Conservation (phyloP, 2,329 filamentous ascomycete genomes). For the Ceratocystis huliohia region DNA sequence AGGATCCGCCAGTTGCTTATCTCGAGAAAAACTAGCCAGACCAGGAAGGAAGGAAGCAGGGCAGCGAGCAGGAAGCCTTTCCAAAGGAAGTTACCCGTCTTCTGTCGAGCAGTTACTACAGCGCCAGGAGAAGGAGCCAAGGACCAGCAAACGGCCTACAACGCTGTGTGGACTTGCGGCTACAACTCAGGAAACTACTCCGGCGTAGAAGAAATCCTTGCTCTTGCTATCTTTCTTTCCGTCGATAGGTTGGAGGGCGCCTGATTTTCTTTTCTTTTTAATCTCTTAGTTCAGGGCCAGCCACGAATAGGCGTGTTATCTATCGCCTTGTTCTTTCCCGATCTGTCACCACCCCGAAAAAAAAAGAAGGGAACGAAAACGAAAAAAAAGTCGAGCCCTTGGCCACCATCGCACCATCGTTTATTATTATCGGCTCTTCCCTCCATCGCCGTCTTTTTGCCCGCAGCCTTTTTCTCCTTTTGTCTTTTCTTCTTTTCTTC, state of each 20-base stretch:
- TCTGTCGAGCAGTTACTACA: background rate
- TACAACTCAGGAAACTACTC: background rate
- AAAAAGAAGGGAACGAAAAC: background rate
- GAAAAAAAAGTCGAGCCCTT: background rate
- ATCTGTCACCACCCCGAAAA: background rate
- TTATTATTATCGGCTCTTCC: conserved; percentile 24
- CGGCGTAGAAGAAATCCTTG: conserved; percentile 2
- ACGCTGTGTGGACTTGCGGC: background rate
- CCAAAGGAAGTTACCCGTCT: background rate
- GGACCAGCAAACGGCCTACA: background rate
- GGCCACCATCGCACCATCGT: background rate
- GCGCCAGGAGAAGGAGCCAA: background rate
- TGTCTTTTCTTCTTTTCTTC: background rate
- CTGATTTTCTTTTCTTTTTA: background rate
- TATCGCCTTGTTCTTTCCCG: background rate
- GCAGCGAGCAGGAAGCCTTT: background rate
- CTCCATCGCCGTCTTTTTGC: background rate
- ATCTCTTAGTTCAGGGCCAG: background rate
- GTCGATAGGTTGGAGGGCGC: background rate
- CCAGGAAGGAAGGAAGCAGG: background rate
- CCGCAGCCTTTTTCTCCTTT: conserved; percentile 10
- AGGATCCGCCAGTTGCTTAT: background rate
- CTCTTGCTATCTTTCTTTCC: conserved; percentile 5
- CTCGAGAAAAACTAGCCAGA: background rate
- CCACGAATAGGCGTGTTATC: background rate